Percentiles rank a stretch among this genome's conserved stretches.
phyloP scores from a whole-genome alignment of 768 basidiomycete genomes.

The Nidularia pulvinata region DNA sequence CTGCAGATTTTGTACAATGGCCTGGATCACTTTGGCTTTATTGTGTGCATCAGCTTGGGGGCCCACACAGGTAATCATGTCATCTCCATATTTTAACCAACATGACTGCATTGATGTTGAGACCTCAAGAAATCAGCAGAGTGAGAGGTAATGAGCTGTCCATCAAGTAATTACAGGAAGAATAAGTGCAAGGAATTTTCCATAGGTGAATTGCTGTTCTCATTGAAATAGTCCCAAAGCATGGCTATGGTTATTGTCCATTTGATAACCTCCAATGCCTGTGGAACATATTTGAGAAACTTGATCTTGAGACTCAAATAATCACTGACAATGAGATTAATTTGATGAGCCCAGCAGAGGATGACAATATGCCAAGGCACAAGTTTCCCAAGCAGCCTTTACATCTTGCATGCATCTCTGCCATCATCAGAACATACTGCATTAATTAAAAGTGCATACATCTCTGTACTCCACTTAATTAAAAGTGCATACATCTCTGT shows the following conservation, averaged over 20 bases:
- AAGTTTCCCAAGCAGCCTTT: constrained; percentile 6
- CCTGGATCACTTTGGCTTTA: background rate
- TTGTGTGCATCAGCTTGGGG: background rate
- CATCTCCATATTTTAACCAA: background rate
- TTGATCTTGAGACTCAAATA: constrained; percentile 13
- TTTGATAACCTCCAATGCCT: constrained; percentile 14
- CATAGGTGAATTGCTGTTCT: constrained; percentile 14
- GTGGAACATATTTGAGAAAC: constrained; percentile 12
- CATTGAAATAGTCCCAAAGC: constrained; percentile 20
- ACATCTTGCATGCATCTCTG: constrained; percentile 13
- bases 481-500: constrained; percentile 4
- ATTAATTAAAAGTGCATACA: constrained; percentile 7
- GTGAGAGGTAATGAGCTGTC: constrained; percentile 26
- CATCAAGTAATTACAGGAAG: constrained; percentile 29
- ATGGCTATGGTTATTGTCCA: constrained; percentile 31
- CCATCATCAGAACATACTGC: constrained; percentile 16
- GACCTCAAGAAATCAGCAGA: background rate
- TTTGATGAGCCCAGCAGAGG: constrained; percentile 22
- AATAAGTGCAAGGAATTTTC: constrained; percentile 16
- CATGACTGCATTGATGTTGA: background rate
- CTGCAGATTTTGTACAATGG: background rate
- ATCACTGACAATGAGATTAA: constrained; percentile 32
- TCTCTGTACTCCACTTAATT: constrained; percentile 8
- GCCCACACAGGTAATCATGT: background rate
- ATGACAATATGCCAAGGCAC: constrained; percentile 8